Evolutionary conservation across 306 rosid species (phyloP), one percentile per base, ranked within the genome.

Genomic region (Sesbania bispinosa): DNA sequence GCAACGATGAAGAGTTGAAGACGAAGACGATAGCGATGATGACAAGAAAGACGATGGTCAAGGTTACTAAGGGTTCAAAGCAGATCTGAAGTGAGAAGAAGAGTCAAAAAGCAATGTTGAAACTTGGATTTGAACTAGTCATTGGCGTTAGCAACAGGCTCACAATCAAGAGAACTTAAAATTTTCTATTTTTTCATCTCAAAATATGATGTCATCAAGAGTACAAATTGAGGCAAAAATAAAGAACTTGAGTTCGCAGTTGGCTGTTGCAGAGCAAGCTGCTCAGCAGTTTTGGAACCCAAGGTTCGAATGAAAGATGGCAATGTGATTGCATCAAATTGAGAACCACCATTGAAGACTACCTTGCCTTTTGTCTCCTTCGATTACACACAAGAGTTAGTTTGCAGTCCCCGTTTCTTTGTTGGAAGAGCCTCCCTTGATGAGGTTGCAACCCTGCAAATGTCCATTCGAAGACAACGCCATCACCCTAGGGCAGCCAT

Each of bases 1-100:
- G 92, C 0, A 87, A 80, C 0, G 91, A 79, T 0, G 92, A 86
- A 0, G 92, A 89, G 92, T 85, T 0, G 96, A 85, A 0, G 92
- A 87, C 0, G 96, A 83, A 0, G 92, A 86, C 0, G 91, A n/a
- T n/a, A n/a, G n/a, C n/a, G n/a, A n/a, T n/a, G n/a, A 88, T 15
- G 89, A 86, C 41, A 76, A 88, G 70, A 92, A 88, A 41, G 96
- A 86, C 0, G 90, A 81, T 1, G 80, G 73, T 32, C 85, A 32
- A 83, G 97, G 97, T 90, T 15, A 39, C 75, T 57, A 97, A 88
- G 61, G 84, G 89, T 55, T 91, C 97, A 24, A 95, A 95, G 80
- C 99, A 95, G 80, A 91, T 96, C 91, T 82, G 97, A 80, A 95
- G 97, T 10, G 99, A 95, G 83, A 95, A 95, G 85, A 95, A 95